Evolutionary conservation across 2,329 filamentous ascomycete species (phyloP), one percentile per base, ranked within the genome.

Genomic region (Hypoxylon rubiginosum): DNA sequence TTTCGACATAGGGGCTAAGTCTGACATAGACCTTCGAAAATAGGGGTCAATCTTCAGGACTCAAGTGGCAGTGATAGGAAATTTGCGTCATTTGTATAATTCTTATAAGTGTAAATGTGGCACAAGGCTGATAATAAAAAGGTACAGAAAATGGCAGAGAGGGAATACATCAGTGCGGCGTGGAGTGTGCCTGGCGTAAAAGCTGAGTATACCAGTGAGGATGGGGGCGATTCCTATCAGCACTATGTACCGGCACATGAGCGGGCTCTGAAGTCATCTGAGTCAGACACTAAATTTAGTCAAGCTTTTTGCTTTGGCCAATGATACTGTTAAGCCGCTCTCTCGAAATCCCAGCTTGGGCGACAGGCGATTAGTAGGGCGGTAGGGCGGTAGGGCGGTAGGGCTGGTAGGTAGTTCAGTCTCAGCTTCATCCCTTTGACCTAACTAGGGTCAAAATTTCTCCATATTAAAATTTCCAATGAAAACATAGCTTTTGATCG

Each of bases 61-160:
- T 50, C 26, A 32, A 28, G 48, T 32, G 48, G 48, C 48, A 50
- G 48, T 50, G 48, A 34, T 3, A 2, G n/a, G 28, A 30, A 50
- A 15, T 32, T 32, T 30, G 26, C 48, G 28, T 50, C 11, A 34
- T 30, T 50, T 15, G 48, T 4, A 50, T 3, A 7, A 34, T 4
- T 32, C 11, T 50, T 17, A 34, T 50, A 1, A 30, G 28, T 30
- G 9, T 30, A 30, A 30, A 30, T 30, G 28, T 9, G 28, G 13
- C 4, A 7, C 34, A 10, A 3, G 11, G 3, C 11, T 36, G 34
- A 4, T 10, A 36, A 36, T 4, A 36, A 15, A 36, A 13, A 11
- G 11, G 8, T 36, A 15, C 34, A 36, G 11, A 15, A 10, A 36
- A 36, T 10, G n/a, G 34, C 11, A 11, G 34, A 36, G 11, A 11